Percentiles rank a stretch among this genome's conserved stretches.
phyloP scores from a whole-genome alignment of 345 rosid genomes.

The thale cress (Arabidopsis thaliana) region DNA sequence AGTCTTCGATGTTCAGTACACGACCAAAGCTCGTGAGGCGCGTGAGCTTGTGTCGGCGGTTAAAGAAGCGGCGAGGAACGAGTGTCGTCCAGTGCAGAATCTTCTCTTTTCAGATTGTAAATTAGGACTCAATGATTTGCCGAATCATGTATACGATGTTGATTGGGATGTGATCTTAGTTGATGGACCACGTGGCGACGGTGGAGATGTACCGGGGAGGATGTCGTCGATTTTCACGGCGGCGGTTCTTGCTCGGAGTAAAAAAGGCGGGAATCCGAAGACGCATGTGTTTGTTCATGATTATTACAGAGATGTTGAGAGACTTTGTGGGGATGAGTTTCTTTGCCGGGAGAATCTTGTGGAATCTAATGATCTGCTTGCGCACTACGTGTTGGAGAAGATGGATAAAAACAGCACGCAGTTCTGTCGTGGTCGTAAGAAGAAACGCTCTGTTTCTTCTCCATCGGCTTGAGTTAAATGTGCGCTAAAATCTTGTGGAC shows the following conservation, averaged over 20 bases:
- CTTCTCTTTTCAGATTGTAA: slow-evolving; percentile 86
- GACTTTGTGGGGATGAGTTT: slow-evolving; percentile 80
- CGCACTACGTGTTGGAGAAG: slow-evolving; percentile 86
- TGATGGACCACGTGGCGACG: slow-evolving; percentile 95
- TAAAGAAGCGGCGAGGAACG: slow-evolving; percentile 63
- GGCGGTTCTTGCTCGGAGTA: slow-evolving; percentile 88
- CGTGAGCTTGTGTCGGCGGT: slow-evolving; percentile 63
- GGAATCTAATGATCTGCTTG: slow-evolving; percentile 67
- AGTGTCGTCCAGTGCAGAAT: slow-evolving; percentile 93
- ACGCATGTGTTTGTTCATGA: slow-evolving; percentile 91
- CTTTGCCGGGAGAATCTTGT: slow-evolving; percentile 82
- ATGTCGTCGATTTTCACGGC: slow-evolving; percentile 93
- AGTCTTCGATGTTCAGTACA: slow-evolving; percentile 91
- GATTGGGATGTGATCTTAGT: slow-evolving; percentile 95
- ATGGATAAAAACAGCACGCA: slow-evolving; percentile 62
- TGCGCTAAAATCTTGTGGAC: slow-evolving; percentile 4
- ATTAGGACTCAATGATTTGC: slow-evolving; percentile 85
- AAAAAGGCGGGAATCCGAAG: slow-evolving; percentile 64
- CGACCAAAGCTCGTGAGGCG: slow-evolving; percentile 71
- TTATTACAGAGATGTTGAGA: slow-evolving; percentile 80
- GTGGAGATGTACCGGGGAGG: slow-evolving; percentile 73
- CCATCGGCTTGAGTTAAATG: slow-evolving; percentile 32
- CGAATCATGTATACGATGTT: slow-evolving; percentile 90
- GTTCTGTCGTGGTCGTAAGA: slow-evolving; percentile 39
- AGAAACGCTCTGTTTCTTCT: slow-evolving; percentile 43